Percentiles rank a stretch among this genome's conserved stretches.
phyloP scores from a whole-genome alignment of 2,329 filamentous ascomycete genomes.

The Botryotinia narcissicola region DNA sequence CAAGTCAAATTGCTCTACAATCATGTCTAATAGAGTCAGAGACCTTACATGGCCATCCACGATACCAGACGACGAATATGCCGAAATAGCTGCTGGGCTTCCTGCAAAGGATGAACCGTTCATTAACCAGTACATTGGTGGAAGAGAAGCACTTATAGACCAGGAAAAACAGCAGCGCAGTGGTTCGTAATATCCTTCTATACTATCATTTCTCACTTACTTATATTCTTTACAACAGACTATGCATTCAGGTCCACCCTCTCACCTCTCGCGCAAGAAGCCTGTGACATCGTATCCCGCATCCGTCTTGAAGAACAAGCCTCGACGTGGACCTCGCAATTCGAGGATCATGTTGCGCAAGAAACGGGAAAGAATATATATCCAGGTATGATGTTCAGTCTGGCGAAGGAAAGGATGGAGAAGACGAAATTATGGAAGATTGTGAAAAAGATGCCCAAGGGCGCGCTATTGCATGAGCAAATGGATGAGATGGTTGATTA shows the following conservation, averaged over 20 bases:
- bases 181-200: constrained; percentile 49
- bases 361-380: constrained; percentile 64
- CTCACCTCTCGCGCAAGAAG: constrained; percentile 74
- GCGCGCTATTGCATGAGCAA: constrained; percentile 80
- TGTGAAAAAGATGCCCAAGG: constrained; percentile 84
- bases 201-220: constrained; percentile 28
- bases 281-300: constrained; percentile 74
- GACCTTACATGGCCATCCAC: constrained; percentile 35
- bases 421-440: constrained; percentile 82
- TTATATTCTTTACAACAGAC: constrained; percentile 46
- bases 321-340: constrained; percentile 71
- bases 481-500: constrained; percentile 89
- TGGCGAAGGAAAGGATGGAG: constrained; percentile 85
- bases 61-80: constrained; percentile 55
- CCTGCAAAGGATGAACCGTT: constrained; percentile 66
- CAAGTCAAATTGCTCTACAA: constrained; percentile 14
- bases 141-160: constrained; percentile 70
- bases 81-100: constrained; percentile 54
- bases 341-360: constrained; percentile 67
- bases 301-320: constrained; percentile 76
- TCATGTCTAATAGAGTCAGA: constrained; percentile 30
- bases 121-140: constrained; percentile 76
- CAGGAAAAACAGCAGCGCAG: constrained; percentile 82
- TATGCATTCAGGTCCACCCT: constrained; percentile 69
- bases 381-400: constrained; percentile 90